A percentile compares a stretch with the other conserved stretches of the same genome.
Conservation (phyloP, 1,284 basidiomycete species). For the Microbotryum violaceum region DNA sequence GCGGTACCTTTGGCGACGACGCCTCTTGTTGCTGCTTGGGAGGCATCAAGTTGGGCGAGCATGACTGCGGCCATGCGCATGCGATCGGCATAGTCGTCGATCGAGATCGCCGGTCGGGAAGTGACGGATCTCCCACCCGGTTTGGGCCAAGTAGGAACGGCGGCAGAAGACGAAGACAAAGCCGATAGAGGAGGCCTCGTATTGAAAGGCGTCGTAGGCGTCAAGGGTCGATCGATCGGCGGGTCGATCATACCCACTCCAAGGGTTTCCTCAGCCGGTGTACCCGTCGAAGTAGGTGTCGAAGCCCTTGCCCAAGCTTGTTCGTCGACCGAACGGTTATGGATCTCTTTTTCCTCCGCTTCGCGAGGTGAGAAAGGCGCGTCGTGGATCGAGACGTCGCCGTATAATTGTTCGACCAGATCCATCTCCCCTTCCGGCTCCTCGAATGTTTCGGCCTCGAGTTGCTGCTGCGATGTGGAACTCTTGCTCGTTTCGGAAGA, state of each 20-base stretch:
- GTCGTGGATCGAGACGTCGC: conserved; percentile 62
- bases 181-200: not conserved
- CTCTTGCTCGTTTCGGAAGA: no score
- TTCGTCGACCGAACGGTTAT: conserved; percentile 37
- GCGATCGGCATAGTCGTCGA: conserved; percentile 95
- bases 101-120: conserved; percentile 43
- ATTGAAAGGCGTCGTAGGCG: not conserved
- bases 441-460: not conserved
- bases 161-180: conserved; percentile 16
- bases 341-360: conserved; percentile 25
- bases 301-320: conserved; percentile 31
- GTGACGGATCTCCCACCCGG: conserved; percentile 25
- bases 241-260: conserved; percentile 4
- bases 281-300: not conserved
- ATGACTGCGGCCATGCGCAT: conserved; percentile 98
- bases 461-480: no score
- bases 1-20: conserved; percentile 33
- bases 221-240: not conserved
- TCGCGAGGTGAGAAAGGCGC: conserved; percentile 55
- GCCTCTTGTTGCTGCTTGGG: conserved; percentile 38
- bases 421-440: conserved; percentile 72
- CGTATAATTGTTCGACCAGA: conserved; percentile 86
- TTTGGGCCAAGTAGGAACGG: not conserved
- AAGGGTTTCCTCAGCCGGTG: not conserved
- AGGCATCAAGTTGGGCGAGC: conserved; percentile 92